These are phyloP conservation scores for Komagataella pseudopastoris DNA, from an alignment of 805 yeast species.

Conservation along the genomic window DNA sequence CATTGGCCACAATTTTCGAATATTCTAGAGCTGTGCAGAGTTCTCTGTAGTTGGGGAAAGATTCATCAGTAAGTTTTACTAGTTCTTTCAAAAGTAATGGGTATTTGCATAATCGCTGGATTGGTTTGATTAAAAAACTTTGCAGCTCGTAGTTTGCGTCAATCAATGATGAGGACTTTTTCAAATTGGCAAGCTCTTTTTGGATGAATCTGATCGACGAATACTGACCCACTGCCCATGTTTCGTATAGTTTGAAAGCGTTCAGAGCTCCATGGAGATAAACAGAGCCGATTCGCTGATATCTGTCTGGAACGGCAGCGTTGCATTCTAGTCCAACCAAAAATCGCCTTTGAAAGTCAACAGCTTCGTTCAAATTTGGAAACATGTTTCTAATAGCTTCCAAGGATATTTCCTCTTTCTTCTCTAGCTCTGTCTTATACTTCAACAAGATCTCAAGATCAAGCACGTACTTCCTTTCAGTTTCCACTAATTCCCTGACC, in stretches of 20 bases:
- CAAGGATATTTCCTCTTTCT: constrained; percentile 54
- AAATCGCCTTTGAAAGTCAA: constrained; percentile 87
- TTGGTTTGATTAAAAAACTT: constrained; percentile 82
- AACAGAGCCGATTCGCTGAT: constrained; percentile 80
- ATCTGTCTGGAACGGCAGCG: constrained; percentile 54
- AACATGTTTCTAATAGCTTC: constrained; percentile 74
- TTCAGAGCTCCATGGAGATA: constrained; percentile 70
- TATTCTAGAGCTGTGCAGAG: constrained; percentile 56
- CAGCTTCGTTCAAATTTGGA: constrained; percentile 71
- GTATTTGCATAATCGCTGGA: constrained; percentile 91
- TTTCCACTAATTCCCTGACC: constrained; percentile 70
- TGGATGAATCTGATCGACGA: constrained; percentile 74
- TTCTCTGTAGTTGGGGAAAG: constrained; percentile 48
- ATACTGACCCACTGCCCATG: constrained; percentile 87
- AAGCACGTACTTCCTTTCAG: constrained; percentile 87
- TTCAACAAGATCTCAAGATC: constrained; percentile 66
- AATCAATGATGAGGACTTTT: constrained; percentile 41
- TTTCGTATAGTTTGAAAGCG: constrained; percentile 81
- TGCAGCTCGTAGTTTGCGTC: constrained; percentile 85
- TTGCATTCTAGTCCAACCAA: constrained; percentile 84
- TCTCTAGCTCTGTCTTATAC: constrained; percentile 56
- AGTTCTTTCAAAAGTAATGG: constrained; percentile 74
- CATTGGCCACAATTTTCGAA: constrained; percentile 72
- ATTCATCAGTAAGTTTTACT: constrained; percentile 44
- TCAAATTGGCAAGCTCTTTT: constrained; percentile 44